A percentile compares a stretch with the other conserved stretches of the same genome.
Conservation (phyloP, 1,284 basidiomycete genomes). For the Neonothopanus nambi region DNA sequence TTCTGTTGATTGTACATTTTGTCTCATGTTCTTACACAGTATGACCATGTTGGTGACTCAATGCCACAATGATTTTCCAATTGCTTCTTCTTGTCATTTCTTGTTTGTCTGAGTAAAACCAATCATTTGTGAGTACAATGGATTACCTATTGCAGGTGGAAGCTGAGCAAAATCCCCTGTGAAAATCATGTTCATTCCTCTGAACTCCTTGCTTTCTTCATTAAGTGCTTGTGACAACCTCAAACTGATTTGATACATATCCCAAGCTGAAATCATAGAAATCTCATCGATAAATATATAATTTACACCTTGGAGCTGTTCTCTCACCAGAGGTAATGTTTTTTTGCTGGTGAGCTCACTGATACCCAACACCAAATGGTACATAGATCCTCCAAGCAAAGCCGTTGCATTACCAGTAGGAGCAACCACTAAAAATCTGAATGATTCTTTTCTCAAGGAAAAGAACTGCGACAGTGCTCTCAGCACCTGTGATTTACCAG, state of each 20-base stretch:
- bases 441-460: conserved; percentile 19
- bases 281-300: conserved; percentile 23
- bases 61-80: conserved; percentile 17
- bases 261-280: too few species aligned
- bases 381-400: conserved; percentile 28
- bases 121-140: conserved; percentile 6
- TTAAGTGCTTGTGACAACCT: conserved; percentile 11
- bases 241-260: too few species aligned
- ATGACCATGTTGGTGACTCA: too few species aligned
- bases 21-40: too few species aligned
- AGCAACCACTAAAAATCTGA: conserved; percentile 30
- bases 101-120: too few species aligned
- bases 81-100: too few species aligned
- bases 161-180: conserved; percentile 22
- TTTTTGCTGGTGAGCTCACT: conserved; percentile 1
- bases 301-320: conserved; percentile 9
- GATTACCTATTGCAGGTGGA: conserved; percentile 1
- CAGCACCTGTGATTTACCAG: conserved; percentile 44
- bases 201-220: conserved; percentile 7
- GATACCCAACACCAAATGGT: conserved; percentile 29
- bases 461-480: conserved; percentile 34
- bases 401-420: too few species aligned
- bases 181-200: conserved; percentile 20
- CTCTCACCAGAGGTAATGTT: neutral
- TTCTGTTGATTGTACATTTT: too few species aligned